Base-by-base conservation (phyloP, 2,329 filamentous ascomycete genomes). In the Elsinoe necatrix region DNA sequence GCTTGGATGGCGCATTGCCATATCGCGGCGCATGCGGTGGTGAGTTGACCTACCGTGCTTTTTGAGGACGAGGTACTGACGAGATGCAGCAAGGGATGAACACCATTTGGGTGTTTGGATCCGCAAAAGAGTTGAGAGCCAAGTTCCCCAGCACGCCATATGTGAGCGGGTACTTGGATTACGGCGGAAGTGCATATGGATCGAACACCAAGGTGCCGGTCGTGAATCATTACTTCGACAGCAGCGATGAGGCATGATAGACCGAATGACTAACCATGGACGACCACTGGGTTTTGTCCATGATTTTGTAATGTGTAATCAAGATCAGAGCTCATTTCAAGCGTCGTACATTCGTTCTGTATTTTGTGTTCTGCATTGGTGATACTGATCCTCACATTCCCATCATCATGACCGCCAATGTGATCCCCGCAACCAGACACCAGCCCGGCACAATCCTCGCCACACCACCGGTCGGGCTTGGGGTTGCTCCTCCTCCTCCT, bases 1-100 rank as follows among this genome's bases (percentile, higher is more conserved):
- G 79, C 79, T 2, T 84, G 80, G 80, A 79, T 83, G 78, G 70
- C 83, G 60, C 81, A 84, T 65, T 84, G 81, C 60, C 81, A 84
- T 64, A 75, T 79, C 14, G 60, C 79, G 51, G 75, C 77, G 55
- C 81, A 84, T 64, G 80, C 81, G 74, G 68, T 80, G 16, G 82
- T 82, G 79, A 50, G 45, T 50, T n/a, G 8, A 25, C 9, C 9
- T n/a, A 14, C 4, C 20, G 12, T 27, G 2, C 12, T 25, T 2
- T 14, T 11, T 2, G 12, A 4, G 18, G 25, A 5, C 8, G 4
- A 18, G 20, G 11, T 29, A 50, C 45, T 50, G 23, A 50, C 45
- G 16, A 23, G 9, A 4, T 9, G 14, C 23, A 50, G 27, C 48
- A 39, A 25, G 54, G 54, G 16, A 56, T 56, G 54, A 42, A 48